Conservation (phyloP, 208 protist species). For the Trypanosoma avium region DNA sequence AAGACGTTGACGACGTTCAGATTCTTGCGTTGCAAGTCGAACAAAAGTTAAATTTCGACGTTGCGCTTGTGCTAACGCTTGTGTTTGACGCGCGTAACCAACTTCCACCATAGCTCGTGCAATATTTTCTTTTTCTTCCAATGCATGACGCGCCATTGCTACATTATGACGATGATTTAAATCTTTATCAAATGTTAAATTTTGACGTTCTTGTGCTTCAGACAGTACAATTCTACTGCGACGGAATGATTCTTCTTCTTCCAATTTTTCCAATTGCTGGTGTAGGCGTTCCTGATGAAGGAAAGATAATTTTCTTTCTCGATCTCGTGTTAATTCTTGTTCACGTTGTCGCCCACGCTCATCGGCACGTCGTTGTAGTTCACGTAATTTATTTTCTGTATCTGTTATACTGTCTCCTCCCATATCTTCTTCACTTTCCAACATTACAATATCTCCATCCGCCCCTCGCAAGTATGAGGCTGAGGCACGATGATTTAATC, state of each 20-base stretch:
- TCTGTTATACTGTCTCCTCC: slow-evolving; percentile 4
- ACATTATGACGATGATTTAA: slow-evolving; percentile 13
- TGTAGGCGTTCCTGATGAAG: slow-evolving; percentile 34
- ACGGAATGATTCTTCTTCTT: slow-evolving; percentile 46
- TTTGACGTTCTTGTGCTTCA: slow-evolving; percentile 47
- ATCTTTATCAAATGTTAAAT: slow-evolving; percentile 5
- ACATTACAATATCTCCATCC: slow-evolving; percentile 8
- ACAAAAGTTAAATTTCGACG: slow-evolving; percentile 46
- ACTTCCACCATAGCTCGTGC: slow-evolving; percentile 62
- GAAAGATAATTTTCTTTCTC: slow-evolving; percentile 24
- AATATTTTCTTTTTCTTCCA: slow-evolving; percentile 61
- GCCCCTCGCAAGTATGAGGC: neutral
- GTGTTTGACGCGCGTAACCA: slow-evolving; percentile 58
- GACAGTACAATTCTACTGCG: slow-evolving; percentile 44
- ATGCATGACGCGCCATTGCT: slow-evolving; percentile 11
- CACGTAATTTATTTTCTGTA: neutral
- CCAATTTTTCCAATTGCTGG: slow-evolving; percentile 46
- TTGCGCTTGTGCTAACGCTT: slow-evolving; percentile 50
- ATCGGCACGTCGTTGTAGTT: slow-evolving; percentile 27
- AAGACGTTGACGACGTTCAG: slow-evolving; percentile 45
- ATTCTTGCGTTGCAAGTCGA: slow-evolving; percentile 37
- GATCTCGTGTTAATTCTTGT: slow-evolving; percentile 20
- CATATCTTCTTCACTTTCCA: slow-evolving; percentile 15
- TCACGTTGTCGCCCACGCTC: slow-evolving; percentile 34
- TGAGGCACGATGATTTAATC: neutral